Conservation (phyloP, 1,139 yeast species). For the Magnusiomyces clavatus region DNA sequence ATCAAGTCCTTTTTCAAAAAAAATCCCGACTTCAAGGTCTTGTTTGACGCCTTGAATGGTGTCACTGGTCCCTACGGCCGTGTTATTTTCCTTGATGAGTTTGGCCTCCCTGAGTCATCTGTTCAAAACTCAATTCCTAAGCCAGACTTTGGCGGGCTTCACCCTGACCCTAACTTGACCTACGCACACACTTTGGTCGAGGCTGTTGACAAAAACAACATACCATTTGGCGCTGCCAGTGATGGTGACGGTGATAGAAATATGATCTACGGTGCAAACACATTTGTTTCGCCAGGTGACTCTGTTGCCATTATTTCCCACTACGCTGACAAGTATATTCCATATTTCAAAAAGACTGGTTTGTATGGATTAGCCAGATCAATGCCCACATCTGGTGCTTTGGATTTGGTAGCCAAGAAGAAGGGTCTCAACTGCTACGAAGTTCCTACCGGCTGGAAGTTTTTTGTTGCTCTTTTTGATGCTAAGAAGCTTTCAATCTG, state of each 20-base stretch:
- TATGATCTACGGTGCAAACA: constrained; percentile 94
- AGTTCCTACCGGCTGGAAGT: constrained; percentile 99
- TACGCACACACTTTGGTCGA: constrained; percentile 86
- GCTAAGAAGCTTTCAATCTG: constrained; percentile 89
- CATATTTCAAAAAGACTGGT: constrained; percentile 82
- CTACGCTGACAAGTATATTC: constrained; percentile 69
- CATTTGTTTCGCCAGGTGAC: constrained; percentile 98
- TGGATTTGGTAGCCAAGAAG: constrained; percentile 80
- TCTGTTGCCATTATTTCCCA: constrained; percentile 97
- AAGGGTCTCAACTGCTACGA: constrained; percentile 76
- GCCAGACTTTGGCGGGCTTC: constrained; percentile 94
- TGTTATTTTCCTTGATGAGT: constrained; percentile 74
- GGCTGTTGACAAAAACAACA: constrained; percentile 67
- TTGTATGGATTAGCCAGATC: constrained; percentile 94
- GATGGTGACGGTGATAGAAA: constrained; percentile 99
- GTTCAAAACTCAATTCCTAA: constrained; percentile 73
- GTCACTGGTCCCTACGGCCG: constrained; percentile 96
- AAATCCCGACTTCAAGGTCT: constrained; percentile 53
- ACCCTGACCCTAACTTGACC: constrained; percentile 96
- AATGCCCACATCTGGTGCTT: constrained; percentile 95
- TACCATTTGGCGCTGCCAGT: constrained; percentile 95
- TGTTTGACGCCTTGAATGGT: constrained; percentile 90
- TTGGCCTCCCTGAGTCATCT: constrained; percentile 62
- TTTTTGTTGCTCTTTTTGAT: constrained; percentile 91
- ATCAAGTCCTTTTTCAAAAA: constrained; percentile 63